Evolutionary conservation across 352 stramenopile genomes (phyloP).

Genomic region (Aphanomyces stellatus): DNA sequence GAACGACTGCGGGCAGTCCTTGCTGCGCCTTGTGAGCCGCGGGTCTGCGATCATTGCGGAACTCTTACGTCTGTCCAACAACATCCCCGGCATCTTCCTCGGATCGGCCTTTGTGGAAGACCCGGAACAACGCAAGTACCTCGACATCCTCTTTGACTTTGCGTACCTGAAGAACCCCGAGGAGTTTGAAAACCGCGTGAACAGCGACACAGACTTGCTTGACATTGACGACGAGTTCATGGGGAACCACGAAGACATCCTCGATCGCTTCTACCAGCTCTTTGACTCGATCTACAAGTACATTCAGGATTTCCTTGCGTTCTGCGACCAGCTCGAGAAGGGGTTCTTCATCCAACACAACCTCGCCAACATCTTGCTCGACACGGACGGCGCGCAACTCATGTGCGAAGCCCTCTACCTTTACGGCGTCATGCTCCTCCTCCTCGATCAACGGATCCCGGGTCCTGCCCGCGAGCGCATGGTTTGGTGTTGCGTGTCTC

Average conservation of each 20-base stretch:
- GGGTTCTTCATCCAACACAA: slow-evolving; percentile 95
- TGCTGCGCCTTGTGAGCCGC: slow-evolving; percentile 87
- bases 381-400: slow-evolving; percentile 89
- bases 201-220: slow-evolving; percentile 84
- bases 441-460: slow-evolving; percentile 89
- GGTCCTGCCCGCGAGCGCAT: slow-evolving; percentile 87
- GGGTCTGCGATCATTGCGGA: slow-evolving; percentile 90
- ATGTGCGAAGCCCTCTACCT: slow-evolving; percentile 92
- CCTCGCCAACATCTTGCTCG: slow-evolving; percentile 90
- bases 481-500: slow-evolving; percentile 43
- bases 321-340: slow-evolving; percentile 86
- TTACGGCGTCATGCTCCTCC: slow-evolving; percentile 91
- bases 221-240: slow-evolving; percentile 90
- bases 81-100: slow-evolving; percentile 86
- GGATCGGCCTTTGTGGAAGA: slow-evolving; percentile 79
- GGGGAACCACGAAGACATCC: slow-evolving; percentile 76
- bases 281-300: slow-evolving; percentile 91
- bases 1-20: slow-evolving; percentile 92
- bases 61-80: slow-evolving; percentile 86
- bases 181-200: slow-evolving; percentile 91
- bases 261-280: slow-evolving; percentile 85
- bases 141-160: slow-evolving; percentile 94
- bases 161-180: slow-evolving; percentile 92
- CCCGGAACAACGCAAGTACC: slow-evolving; percentile 84
- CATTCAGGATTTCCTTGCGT: slow-evolving; percentile 87